phyloP scores from a whole-genome alignment of 129 eudicot species.

The Sambucus nigra region DNA sequence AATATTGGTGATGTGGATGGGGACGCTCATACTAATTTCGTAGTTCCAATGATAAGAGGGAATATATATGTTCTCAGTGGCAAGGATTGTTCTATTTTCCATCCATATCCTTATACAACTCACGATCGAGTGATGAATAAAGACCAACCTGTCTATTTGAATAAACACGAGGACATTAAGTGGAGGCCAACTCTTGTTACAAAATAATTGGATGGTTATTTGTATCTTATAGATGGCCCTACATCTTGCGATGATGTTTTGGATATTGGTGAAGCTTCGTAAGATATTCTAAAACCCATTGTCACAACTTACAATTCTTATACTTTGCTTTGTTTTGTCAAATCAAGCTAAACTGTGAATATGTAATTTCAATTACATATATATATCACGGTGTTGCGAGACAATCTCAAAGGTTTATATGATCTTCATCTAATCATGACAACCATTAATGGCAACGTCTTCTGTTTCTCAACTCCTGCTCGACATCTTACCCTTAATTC shows the following conservation, averaged over 20 bases:
- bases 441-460: slow-evolving; percentile 98
- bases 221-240: slow-evolving; percentile 95
- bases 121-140: slow-evolving; percentile 97
- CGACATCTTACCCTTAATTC: slow-evolving; percentile 96
- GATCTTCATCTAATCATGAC: slow-evolving; percentile 96
- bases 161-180: slow-evolving; percentile 76
- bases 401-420: slow-evolving; percentile 95
- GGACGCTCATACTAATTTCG: slow-evolving; percentile 93
- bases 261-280: slow-evolving; percentile 99
- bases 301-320: neutral
- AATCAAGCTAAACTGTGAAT: slow-evolving; percentile 9
- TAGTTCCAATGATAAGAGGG: slow-evolving; percentile 85
- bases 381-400: slow-evolving; percentile 99
- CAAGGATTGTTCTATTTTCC: slow-evolving; percentile 64
- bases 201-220: slow-evolving; percentile 90
- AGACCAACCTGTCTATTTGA: slow-evolving; percentile 80
- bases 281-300: slow-evolving; percentile 26
- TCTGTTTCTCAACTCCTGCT: slow-evolving; percentile 90
- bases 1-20: slow-evolving; percentile 95
- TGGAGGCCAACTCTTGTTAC: slow-evolving; percentile 81
- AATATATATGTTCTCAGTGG: slow-evolving; percentile 93
- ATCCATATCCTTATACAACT: slow-evolving; percentile 97
- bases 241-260: slow-evolving; percentile 98
- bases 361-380: slow-evolving; percentile 37
- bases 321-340: slow-evolving; percentile 3